These are phyloP conservation scores for Posidonia oceanica DNA, from an alignment of 116 monocot species.

Conservation along the genomic window DNA sequence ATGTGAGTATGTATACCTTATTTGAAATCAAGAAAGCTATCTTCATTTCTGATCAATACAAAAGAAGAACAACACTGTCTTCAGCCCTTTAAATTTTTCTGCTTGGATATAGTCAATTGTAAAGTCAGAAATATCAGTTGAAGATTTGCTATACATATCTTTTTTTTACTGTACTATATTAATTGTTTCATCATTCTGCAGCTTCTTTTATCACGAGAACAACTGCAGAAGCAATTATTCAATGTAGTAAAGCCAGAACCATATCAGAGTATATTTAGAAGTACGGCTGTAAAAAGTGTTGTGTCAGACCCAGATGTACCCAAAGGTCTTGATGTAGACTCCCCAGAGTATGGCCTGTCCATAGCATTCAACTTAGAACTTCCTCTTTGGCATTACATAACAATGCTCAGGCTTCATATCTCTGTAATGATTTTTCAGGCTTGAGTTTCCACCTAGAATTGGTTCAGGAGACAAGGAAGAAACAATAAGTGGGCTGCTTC, in stretches of 20 bases:
- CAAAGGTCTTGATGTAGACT: slow-evolving; percentile 31
- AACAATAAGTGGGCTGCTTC: slow-evolving; percentile 37
- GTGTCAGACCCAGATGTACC: slow-evolving; percentile 76
- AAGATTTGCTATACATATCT: not conserved
- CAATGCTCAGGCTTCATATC: not conserved
- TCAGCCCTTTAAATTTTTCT: not conserved
- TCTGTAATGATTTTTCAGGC: slow-evolving; percentile 19
- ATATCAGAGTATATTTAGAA: slow-evolving; percentile 32
- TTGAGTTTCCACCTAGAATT: slow-evolving; percentile 31
- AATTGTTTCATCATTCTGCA: slow-evolving; percentile 14
- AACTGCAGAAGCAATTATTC: slow-evolving; percentile 40
- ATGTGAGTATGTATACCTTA: slow-evolving; percentile 29
- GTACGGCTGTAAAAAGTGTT: slow-evolving; percentile 45
- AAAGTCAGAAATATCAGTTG: not conserved
- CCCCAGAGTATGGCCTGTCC: slow-evolving; percentile 42
- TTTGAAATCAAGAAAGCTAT: not conserved
- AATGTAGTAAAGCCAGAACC: slow-evolving; percentile 26
- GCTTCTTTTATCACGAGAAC: slow-evolving; percentile 51
- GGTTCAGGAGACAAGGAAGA: slow-evolving; percentile 52
- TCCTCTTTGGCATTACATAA: not conserved
- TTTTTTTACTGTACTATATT: not conserved
- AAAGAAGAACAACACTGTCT: not conserved
- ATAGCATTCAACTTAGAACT: not conserved
- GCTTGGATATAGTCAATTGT: not conserved
- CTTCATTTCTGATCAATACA: not conserved